A percentile compares a stretch with the other conserved stretches of the same genome.
Evolutionary conservation across 441 rosid genomes (phyloP).

Genomic region (Aquilaria agallochum): DNA sequence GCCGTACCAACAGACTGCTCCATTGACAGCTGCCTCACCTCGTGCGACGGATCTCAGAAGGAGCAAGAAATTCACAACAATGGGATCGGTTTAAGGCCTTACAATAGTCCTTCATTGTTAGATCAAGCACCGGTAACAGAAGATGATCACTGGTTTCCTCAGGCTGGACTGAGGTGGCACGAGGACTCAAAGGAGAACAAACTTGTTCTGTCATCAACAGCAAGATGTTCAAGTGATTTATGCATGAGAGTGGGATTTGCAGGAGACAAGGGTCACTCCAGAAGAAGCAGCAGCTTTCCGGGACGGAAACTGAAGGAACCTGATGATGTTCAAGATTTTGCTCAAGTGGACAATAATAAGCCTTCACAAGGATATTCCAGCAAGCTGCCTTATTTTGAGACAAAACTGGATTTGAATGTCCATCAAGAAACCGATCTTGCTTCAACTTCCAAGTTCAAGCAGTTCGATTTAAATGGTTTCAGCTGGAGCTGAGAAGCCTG

Average conservation of each 20-base stretch:
- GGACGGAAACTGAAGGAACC: conserved; percentile 42
- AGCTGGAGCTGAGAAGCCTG: conserved; percentile 65
- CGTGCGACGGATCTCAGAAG: conserved; percentile 75
- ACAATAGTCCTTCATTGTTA: conserved; percentile 28
- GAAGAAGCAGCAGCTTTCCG: conserved; percentile 26
- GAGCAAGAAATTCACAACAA: conserved; percentile 53
- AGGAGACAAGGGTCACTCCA: conserved; percentile 28
- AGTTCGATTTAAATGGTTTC: conserved; percentile 84
- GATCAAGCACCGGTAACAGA: conserved; percentile 39
- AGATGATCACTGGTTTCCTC: conserved; percentile 38
- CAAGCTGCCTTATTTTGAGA: conserved; percentile 32
- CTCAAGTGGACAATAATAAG: conserved; percentile 25
- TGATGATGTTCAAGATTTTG: conserved; percentile 31
- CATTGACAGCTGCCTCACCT: conserved; percentile 83
- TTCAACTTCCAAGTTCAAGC: conserved; percentile 38
- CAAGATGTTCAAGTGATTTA: conserved; percentile 38
- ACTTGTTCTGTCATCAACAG: conserved; percentile 41
- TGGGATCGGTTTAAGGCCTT: conserved; percentile 51
- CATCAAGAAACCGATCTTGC: conserved; percentile 52
- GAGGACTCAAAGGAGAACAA: conserved; percentile 42
- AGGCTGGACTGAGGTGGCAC: conserved; percentile 55
- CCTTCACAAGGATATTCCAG: conserved; percentile 19
- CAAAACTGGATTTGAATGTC: conserved; percentile 77
- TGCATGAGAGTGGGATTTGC: conserved; percentile 65
- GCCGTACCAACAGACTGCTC: conserved; percentile 70